Conservation (phyloP, 148 eudicot genomes). For the Camellia granthamiana region DNA sequence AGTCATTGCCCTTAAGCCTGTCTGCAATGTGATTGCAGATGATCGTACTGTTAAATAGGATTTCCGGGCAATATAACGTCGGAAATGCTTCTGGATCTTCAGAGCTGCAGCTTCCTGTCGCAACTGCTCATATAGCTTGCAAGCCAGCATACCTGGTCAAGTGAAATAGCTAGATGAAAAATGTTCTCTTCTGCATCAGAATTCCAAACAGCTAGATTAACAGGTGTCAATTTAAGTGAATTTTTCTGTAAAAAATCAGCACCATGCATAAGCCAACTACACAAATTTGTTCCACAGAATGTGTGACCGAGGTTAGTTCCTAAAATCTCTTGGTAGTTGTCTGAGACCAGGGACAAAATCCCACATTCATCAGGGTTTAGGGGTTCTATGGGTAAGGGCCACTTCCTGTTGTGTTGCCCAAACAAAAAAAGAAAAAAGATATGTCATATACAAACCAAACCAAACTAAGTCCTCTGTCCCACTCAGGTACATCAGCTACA, state of each 20-base stretch:
- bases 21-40: constrained; percentile 69
- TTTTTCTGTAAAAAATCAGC: background rate
- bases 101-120: constrained; percentile 80
- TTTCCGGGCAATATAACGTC: constrained; percentile 49
- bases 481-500: no score
- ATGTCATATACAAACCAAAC: no score
- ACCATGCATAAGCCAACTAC: background rate
- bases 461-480: no score
- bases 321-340: constrained; percentile 4
- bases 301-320: background rate
- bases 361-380: background rate
- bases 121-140: constrained; percentile 72
- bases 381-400: background rate
- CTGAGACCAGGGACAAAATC: background rate
- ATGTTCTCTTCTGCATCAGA: background rate
- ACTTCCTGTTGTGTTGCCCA: no score
- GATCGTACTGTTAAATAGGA: constrained; percentile 45
- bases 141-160: constrained; percentile 61
- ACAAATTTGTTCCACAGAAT: background rate
- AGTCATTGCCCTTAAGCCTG: constrained; percentile 90
- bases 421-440: no score
- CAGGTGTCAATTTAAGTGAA: background rate
- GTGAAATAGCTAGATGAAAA: background rate
- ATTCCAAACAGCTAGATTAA: constrained; percentile 14
- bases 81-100: constrained; percentile 83